Evolutionary conservation across 257 asterid species (phyloP), one percentile per base, ranked within the genome.

Genomic region (Solanum stenotomum): DNA sequence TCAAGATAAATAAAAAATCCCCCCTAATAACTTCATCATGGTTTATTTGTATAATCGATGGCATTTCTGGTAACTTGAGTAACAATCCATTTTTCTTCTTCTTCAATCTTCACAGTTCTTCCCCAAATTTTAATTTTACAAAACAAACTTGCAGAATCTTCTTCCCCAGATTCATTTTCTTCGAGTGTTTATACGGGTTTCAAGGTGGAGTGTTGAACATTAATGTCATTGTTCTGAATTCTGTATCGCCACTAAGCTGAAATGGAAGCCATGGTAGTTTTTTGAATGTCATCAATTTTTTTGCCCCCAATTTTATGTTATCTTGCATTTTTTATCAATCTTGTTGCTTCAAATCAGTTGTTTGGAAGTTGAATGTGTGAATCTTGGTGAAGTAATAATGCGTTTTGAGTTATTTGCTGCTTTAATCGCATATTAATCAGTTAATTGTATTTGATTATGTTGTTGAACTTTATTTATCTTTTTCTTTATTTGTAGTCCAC

Each of bases 401-500:
- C 16, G 85, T 79, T 25, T 79, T 44, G 85, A 27, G 37, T 84
- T 33, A 27, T 29, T 63, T 59, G 61, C 20, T n/a, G 10, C 22
- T 37, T 84, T 34, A 63, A 68, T 31, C 56, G 61, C 75, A n/a
- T 25, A 61, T 85, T 85, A 23, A 37, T 10, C 25, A 37, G 61
- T 34, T 65, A 59, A 15, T 63, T 44, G 85, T 68, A 85, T 23
- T 85, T 42, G 74, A 12, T 37, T 63, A 42, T 63, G 78, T 25
- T 25, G 16, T 79, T 79, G 44, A 33, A 31, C 61, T 35, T 25
- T 67, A 83, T 84, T 67, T 23, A 33, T 90, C 85, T 85, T 37
- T 71, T 46, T 89, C 77, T 85, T 42, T 87, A 65, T 86, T 87
- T 71, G 22, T 90, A 95, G 98, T 94, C 94, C 34, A 83, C 93